These are phyloP conservation scores for Psidium guajava DNA, from an alignment of 345 rosid genomes.

Conservation along the genomic window DNA sequence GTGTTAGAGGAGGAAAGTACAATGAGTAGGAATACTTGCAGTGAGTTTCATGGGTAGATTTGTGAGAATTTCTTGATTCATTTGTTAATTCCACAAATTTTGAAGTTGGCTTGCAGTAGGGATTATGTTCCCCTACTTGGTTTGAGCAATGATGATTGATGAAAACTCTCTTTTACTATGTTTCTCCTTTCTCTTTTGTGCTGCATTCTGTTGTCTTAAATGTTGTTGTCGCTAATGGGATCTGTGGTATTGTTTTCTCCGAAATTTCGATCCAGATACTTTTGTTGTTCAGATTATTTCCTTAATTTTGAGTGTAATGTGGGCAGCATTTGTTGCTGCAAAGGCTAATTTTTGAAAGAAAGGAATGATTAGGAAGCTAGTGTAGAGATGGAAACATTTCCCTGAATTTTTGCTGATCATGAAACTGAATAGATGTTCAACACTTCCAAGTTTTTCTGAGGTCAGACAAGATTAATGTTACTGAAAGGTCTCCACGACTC, in stretches of 20 bases:
- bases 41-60: background rate
- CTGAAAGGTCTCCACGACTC: background rate
- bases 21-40: background rate
- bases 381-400: no score
- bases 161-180: background rate
- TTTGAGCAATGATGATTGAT: background rate
- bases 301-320: no score
- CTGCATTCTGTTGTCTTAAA: background rate
- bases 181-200: background rate
- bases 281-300: no score
- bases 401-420: no score
- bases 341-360: no score
- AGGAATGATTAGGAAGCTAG: no score
- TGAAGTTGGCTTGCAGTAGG: background rate
- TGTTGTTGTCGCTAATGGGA: background rate
- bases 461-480: background rate
- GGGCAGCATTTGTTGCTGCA: no score
- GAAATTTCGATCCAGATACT: no score
- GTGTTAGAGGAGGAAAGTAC: background rate
- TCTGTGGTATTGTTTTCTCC: no score
- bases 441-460: background rate
- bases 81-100: no score
- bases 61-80: background rate
- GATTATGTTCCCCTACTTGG: no score
- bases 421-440: background rate